Base-by-base conservation (phyloP, 192 early-diverging fungal species). In the Physocladia obscura region DNA sequence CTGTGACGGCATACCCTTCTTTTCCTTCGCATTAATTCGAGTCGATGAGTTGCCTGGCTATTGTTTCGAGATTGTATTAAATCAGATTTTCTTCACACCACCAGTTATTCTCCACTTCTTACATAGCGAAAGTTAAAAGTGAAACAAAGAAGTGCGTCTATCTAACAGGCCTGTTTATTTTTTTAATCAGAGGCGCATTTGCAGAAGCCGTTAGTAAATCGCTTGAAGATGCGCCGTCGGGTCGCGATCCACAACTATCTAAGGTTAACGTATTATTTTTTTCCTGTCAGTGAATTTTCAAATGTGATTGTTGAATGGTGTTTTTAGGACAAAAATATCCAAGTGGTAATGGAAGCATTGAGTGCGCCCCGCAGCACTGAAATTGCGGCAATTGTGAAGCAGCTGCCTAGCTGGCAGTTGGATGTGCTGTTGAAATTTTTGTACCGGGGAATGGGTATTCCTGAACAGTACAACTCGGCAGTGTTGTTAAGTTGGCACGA, bases 401-500 rank as follows among this genome's bases (percentile, higher is more conserved):
- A 64, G 6, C 79, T 97, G 63, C 37, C 71, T 0, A 71, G 76
- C 0, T 84, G 86, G 17, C 83, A 91, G 35, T 79, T 90, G 55
- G 94, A 96, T 75, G 79, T 88, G 5, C 73, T 98, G 74, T 87
- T 95, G 77, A 96, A 94, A 78, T 98, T 95, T 77, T 81, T 98
- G 30, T 97, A 97, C 80, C 84, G 91, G 27, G 95, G 93, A 19
- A 84, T 98, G 88, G 90, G 88, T 4, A 79, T 79, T 22, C 96
- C 96, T 1, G 92, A 93, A 21, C 71, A 78, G 52, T 94, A 84
- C 67, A 94, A 94, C 67, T 90, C 93, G 51, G 88, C 88, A 15
- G 82, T 93, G 52, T 71, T 98, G 62, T 79, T 98, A 62, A 81
- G 83, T 63, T 98, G 94, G 94, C 96, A 98, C 69, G 95, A 98